Conservation (phyloP, 768 basidiomycete species). For the Pleurotus citrinopileatus region DNA sequence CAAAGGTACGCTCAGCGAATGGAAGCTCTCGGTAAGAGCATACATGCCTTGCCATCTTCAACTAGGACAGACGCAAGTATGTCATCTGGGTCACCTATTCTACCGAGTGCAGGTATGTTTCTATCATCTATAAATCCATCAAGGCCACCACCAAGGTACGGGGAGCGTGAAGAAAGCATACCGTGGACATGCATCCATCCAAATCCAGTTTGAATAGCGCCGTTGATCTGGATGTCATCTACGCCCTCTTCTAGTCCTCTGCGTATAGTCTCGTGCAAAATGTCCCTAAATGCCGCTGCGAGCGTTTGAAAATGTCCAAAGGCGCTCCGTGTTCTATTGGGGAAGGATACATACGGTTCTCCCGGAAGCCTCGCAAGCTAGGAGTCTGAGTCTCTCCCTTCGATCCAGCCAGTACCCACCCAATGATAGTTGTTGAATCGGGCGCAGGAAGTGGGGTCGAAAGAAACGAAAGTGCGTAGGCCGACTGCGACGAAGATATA, state of each 20-base stretch:
- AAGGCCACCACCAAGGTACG: not conserved
- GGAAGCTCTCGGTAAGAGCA: not conserved
- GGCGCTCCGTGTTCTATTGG: no score
- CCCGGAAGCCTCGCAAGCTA: slow-evolving; percentile 66
- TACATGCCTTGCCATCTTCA: slow-evolving; percentile 53
- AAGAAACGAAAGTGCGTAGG: slow-evolving; percentile 68
- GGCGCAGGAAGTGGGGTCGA: slow-evolving; percentile 37
- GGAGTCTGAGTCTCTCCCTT: slow-evolving; percentile 34
- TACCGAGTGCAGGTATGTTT: slow-evolving; percentile 69
- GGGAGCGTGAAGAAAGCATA: slow-evolving; percentile 13
- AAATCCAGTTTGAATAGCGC: slow-evolving; percentile 59
- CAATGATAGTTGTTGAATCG: slow-evolving; percentile 55
- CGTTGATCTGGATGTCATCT: slow-evolving; percentile 66
- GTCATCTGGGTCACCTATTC: slow-evolving; percentile 83
- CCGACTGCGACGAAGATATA: slow-evolving; percentile 39
- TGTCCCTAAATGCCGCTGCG: slow-evolving; percentile 53
- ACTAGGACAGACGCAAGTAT: slow-evolving; percentile 78
- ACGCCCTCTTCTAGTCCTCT: slow-evolving; percentile 50
- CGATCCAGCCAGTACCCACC: slow-evolving; percentile 62
- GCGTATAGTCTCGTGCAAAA: slow-evolving; percentile 61
- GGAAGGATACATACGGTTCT: slow-evolving; percentile 54
- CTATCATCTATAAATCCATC: slow-evolving; percentile 51
- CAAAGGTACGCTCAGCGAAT: slow-evolving; percentile 3
- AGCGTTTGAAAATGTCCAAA: not conserved
- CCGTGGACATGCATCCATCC: slow-evolving; percentile 91